Evolutionary conservation across 768 basidiomycete species (phyloP).

Genomic region (Amyloporia xantha): DNA sequence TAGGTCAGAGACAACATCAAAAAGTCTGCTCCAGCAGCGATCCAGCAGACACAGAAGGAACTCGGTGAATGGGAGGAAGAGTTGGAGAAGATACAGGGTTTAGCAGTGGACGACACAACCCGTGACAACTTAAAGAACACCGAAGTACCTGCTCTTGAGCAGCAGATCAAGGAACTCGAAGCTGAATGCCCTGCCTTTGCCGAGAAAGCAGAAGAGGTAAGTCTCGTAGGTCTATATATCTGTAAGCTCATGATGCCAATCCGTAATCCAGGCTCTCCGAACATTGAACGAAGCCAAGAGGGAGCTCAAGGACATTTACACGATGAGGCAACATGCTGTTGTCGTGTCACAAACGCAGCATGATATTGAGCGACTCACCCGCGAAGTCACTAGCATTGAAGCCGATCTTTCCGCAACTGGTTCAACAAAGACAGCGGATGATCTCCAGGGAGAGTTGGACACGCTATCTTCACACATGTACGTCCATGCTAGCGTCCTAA

Average conservation of each 20-base stretch:
- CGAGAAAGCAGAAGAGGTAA: slow-evolving; percentile 56
- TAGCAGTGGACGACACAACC: slow-evolving; percentile 51
- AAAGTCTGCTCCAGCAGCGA: slow-evolving; percentile 42
- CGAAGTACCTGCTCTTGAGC: slow-evolving; percentile 65
- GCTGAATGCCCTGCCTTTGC: slow-evolving; percentile 45
- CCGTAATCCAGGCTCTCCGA: slow-evolving; percentile 39
- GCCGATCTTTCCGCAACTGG: slow-evolving; percentile 64
- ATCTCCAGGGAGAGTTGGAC: slow-evolving; percentile 76
- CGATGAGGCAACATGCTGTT: slow-evolving; percentile 54
- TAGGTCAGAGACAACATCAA: slow-evolving; percentile 64
- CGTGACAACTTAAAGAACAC: slow-evolving; percentile 45
- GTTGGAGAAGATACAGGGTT: slow-evolving; percentile 45
- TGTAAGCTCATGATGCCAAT: background rate
- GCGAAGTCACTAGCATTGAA: slow-evolving; percentile 62
- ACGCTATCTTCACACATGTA: slow-evolving; percentile 62
- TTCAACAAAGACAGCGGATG: slow-evolving; percentile 74
- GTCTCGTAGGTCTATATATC: background rate
- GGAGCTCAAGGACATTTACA: slow-evolving; percentile 53
- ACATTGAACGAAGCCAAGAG: slow-evolving; percentile 46
- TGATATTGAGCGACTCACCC: slow-evolving; percentile 51
- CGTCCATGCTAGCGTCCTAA: slow-evolving; percentile 9
- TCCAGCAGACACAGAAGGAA: slow-evolving; percentile 38
- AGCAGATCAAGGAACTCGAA: slow-evolving; percentile 53
- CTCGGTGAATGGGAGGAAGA: slow-evolving; percentile 56
- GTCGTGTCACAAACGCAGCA: slow-evolving; percentile 52